Evolutionary conservation across 1,284 basidiomycete species (phyloP).

Genomic region (Psilocybe mexicana): DNA sequence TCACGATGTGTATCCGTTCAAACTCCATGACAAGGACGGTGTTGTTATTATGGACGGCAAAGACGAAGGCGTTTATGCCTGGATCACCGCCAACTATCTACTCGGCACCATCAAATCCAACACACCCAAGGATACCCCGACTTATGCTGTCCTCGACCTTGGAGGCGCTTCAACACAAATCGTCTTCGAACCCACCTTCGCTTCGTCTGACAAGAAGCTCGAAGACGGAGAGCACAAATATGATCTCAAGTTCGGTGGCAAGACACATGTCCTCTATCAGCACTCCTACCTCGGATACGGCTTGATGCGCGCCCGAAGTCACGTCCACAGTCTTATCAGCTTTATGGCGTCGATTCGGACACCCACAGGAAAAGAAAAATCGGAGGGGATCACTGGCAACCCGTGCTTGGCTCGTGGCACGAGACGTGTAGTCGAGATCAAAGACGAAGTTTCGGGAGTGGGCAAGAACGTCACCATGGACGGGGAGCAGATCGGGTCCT

Average conservation of each 20-base stretch:
- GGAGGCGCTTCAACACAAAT: constrained; percentile 98
- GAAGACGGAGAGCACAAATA: constrained; percentile 95
- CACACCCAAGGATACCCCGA: constrained; percentile 46
- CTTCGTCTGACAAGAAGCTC: constrained; percentile 48
- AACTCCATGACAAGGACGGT: constrained; percentile 58
- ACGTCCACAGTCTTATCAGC: constrained; percentile 87
- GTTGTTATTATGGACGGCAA: constrained; percentile 95
- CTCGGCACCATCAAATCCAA: constrained; percentile 70
- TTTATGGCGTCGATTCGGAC: constrained; percentile 71
- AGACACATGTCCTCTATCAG: constrained; percentile 80
- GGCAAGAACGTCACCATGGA: constrained; percentile 77
- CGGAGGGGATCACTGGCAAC: constrained; percentile 44
- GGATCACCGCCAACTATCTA: constrained; percentile 98
- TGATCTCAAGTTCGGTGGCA: constrained; percentile 76
- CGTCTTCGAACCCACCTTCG: constrained; percentile 87
- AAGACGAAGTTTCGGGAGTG: constrained; percentile 50
- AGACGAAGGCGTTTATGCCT: constrained; percentile 96
- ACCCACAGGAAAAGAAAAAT: constrained; percentile 19
- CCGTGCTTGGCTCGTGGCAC: constrained; percentile 82
- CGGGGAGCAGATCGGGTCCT: constrained; percentile 79
- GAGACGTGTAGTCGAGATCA: constrained; percentile 67
- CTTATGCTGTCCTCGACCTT: constrained; percentile 95
- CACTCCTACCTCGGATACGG: constrained; percentile 98
- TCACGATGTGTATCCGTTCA: constrained; percentile 73
- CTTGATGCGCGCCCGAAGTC: constrained; percentile 85